Percentiles rank a stretch among this genome's conserved stretches.
Evolutionary conservation across 1,139 yeast genomes (phyloP).

Genomic region (Nematodospora anomalae): DNA sequence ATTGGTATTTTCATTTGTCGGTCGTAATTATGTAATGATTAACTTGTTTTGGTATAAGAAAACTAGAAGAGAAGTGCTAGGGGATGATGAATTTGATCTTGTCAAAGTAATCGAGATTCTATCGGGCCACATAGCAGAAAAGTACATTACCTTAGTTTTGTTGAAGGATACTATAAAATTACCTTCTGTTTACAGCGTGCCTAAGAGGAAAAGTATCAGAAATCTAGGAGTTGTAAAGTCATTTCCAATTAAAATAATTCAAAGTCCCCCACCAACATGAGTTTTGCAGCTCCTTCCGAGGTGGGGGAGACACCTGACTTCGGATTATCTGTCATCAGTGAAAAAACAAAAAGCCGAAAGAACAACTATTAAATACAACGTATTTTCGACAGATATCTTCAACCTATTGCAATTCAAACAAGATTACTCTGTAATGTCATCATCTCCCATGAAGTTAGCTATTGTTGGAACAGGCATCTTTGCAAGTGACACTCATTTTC

Average conservation of each 20-base stretch:
- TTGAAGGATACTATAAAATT: neutral
- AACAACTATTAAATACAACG: too few species aligned
- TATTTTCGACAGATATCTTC: too few species aligned
- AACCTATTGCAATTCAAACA: too few species aligned
- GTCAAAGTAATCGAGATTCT: constrained; percentile 4
- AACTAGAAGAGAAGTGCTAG: constrained; percentile 5
- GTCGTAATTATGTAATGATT: constrained; percentile 27
- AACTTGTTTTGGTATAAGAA: constrained; percentile 21
- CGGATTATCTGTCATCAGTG: too few species aligned
- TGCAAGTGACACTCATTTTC: constrained; percentile 81
- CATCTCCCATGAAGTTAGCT: constrained; percentile 55
- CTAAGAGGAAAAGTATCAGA: neutral
- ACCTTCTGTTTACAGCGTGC: neutral
- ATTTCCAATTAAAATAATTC: constrained; percentile 2
- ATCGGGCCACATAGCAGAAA: constrained; percentile 2
- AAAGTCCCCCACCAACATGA: neutral
- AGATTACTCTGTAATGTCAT: too few species aligned
- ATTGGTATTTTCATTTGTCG: constrained; percentile 37
- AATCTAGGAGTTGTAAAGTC: constrained; percentile 2
- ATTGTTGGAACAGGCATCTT: constrained; percentile 90
- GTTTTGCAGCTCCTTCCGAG: neutral
- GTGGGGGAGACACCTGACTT: too few species aligned
- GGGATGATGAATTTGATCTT: constrained; percentile 5
- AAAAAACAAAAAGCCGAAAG: too few species aligned
- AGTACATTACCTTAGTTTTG: constrained; percentile 3